phyloP scores from a whole-genome alignment of 371 early-diverging fungal species.

The Chytridium lagenaria region DNA sequence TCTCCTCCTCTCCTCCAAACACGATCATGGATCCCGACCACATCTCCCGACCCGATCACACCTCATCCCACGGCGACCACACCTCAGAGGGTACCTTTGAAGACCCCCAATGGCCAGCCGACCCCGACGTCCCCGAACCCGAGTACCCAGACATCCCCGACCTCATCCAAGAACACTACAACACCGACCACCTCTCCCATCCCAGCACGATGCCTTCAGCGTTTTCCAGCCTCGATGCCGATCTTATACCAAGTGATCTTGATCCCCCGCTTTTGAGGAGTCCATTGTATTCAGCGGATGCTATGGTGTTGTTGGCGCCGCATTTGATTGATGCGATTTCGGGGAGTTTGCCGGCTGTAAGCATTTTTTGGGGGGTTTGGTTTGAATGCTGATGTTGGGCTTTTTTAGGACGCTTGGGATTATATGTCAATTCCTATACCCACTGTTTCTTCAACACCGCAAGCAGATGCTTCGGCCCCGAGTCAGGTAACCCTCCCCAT shows the following conservation, averaged over 20 bases:
- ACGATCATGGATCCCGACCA: too few species aligned
- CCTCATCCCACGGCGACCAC: too few species aligned
- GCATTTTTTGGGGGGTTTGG: not conserved
- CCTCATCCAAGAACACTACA: too few species aligned
- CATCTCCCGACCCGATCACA: too few species aligned
- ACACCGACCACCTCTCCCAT: too few species aligned
- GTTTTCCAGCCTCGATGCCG: not conserved
- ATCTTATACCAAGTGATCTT: constrained; percentile 13
- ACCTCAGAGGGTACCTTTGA: too few species aligned
- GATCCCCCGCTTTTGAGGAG: constrained; percentile 41
- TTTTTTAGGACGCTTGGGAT: constrained; percentile 49
- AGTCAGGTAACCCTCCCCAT: not conserved
- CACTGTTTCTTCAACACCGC: not conserved
- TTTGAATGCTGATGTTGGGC: not conserved
- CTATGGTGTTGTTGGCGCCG: constrained; percentile 44
- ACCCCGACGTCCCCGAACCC: too few species aligned
- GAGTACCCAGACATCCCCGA: too few species aligned
- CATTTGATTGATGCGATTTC: constrained; percentile 54
- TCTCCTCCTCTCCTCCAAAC: too few species aligned
- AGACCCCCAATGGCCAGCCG: too few species aligned
- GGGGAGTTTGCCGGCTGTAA: constrained; percentile 42
- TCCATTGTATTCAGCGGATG: constrained; percentile 48
- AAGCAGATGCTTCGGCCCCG: not conserved
- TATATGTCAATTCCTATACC: constrained; percentile 35
- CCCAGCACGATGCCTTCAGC: too few species aligned